Evolutionary conservation across 768 basidiomycete genomes (phyloP).

Genomic region (Suillus cothurnatus): DNA sequence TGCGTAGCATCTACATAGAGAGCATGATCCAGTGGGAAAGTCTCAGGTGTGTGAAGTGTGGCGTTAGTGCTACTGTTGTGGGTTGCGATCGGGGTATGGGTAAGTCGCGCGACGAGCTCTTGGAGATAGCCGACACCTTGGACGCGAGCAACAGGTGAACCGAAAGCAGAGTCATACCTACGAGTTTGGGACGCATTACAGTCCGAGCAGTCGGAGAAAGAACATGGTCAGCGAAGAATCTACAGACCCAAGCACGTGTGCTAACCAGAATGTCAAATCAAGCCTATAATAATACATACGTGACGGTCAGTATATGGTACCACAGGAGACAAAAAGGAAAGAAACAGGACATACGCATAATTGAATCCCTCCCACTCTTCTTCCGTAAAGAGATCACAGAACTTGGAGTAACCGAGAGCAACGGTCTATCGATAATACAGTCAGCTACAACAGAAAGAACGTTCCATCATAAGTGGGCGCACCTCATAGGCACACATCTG

Average conservation of each 20-base stretch:
- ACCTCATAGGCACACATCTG: slow-evolving; percentile 88
- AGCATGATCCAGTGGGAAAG: slow-evolving; percentile 70
- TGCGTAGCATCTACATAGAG: slow-evolving; percentile 80
- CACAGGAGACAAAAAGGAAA: neutral
- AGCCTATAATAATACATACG: slow-evolving; percentile 40
- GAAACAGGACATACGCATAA: slow-evolving; percentile 56
- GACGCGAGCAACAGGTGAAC: slow-evolving; percentile 75
- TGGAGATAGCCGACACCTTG: slow-evolving; percentile 82
- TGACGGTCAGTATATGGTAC: neutral
- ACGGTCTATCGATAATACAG: slow-evolving; percentile 63
- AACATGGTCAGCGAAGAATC: neutral
- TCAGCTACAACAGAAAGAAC: neutral
- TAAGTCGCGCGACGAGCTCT: slow-evolving; percentile 82
- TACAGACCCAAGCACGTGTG: neutral
- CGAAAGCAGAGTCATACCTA: slow-evolving; percentile 74
- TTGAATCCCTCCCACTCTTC: slow-evolving; percentile 95
- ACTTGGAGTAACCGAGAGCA: slow-evolving; percentile 87
- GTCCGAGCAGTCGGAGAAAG: slow-evolving; percentile 19
- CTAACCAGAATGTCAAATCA: slow-evolving; percentile 65
- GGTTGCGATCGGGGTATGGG: slow-evolving; percentile 65
- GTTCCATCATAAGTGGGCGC: slow-evolving; percentile 12
- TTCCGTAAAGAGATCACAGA: slow-evolving; percentile 87
- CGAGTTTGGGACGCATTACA: slow-evolving; percentile 6
- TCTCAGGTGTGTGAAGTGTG: slow-evolving; percentile 69
- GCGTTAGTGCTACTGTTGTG: slow-evolving; percentile 87